phyloP scores from a whole-genome alignment of 345 rosid species.

The Conringia planisiliqua region DNA sequence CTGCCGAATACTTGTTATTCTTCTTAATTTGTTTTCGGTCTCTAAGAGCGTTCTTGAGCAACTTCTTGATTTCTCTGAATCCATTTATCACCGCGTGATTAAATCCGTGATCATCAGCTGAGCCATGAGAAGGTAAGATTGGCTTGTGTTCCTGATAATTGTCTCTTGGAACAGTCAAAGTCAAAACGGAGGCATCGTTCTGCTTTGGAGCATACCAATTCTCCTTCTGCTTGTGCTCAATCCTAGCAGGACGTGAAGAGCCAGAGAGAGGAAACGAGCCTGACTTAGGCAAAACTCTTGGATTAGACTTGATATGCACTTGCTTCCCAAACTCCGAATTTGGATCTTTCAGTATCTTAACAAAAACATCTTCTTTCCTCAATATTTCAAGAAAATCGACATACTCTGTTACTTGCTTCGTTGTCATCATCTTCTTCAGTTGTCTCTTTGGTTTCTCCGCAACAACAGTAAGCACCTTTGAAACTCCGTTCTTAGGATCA shows the following conservation, averaged over 20 bases:
- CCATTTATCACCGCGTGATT: constrained; percentile 42
- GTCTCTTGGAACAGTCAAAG: constrained; percentile 23
- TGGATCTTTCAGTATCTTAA: constrained; percentile 48
- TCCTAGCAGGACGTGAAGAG: constrained; percentile 47
- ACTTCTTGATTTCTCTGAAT: constrained; percentile 55
- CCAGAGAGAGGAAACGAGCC: constrained; percentile 72
- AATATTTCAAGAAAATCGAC: constrained; percentile 58
- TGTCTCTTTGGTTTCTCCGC: background rate
- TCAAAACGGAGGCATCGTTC: constrained; percentile 24
- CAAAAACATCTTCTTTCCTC: constrained; percentile 51
- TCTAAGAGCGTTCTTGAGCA: constrained; percentile 50
- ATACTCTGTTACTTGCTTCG: constrained; percentile 48
- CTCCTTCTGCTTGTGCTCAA: constrained; percentile 73
- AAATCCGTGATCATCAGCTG: constrained; percentile 46
- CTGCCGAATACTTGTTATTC: constrained; percentile 8
- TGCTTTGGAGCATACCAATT: constrained; percentile 52
- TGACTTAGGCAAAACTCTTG: constrained; percentile 53
- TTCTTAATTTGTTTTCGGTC: constrained; percentile 41
- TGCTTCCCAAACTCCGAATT: constrained; percentile 29
- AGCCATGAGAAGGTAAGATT: constrained; percentile 26
- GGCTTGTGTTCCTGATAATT: constrained; percentile 24
- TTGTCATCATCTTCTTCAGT: constrained; percentile 16
- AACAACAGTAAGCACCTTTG: constrained; percentile 10
- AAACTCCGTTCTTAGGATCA: background rate
- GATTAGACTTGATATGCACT: constrained; percentile 37